phyloP scores from a whole-genome alignment of 2,329 filamentous ascomycete genomes.

The Phaeoacremonium minimum region DNA sequence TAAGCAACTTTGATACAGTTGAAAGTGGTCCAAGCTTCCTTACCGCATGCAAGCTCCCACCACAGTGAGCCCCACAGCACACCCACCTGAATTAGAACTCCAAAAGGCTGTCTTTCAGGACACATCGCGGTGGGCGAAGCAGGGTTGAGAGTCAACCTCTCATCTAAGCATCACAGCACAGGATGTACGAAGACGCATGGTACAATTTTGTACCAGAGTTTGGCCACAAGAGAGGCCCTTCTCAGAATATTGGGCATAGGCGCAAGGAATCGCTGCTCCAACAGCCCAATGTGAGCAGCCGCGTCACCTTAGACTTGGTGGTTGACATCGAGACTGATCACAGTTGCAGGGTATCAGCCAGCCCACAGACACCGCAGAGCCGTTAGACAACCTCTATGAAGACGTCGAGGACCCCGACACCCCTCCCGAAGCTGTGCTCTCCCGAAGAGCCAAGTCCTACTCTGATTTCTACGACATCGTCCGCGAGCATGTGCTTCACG shows the following conservation, averaged over 20 bases:
- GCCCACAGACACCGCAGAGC: slow-evolving; percentile 44
- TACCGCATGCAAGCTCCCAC: too few relatives aligned
- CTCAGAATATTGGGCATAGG: slow-evolving; percentile 49
- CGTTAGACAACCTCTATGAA: slow-evolving; percentile 55
- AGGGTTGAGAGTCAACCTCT: too few relatives aligned
- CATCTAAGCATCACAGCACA: too few relatives aligned
- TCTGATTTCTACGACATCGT: slow-evolving; percentile 70
- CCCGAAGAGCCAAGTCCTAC: slow-evolving; percentile 70
- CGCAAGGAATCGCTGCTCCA: slow-evolving; percentile 68
- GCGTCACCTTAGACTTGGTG: slow-evolving; percentile 13
- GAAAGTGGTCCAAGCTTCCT: too few relatives aligned
- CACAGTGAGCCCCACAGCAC: too few relatives aligned
- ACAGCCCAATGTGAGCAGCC: slow-evolving; percentile 53
- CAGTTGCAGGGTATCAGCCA: slow-evolving; percentile 46
- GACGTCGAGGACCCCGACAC: slow-evolving; percentile 51
- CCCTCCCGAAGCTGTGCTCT: slow-evolving; percentile 62
- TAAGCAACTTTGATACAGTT: too few relatives aligned
- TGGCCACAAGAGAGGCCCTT: slow-evolving; percentile 42
- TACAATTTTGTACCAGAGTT: slow-evolving; percentile 70
- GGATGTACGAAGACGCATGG: slow-evolving; percentile 82
- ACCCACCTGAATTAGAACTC: too few relatives aligned
- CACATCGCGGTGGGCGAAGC: too few relatives aligned
- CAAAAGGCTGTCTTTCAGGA: too few relatives aligned
- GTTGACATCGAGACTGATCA: not conserved
- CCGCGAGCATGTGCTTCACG: slow-evolving; percentile 50